These are phyloP conservation scores for Penicillium sp. DNA, from an alignment of 2,329 filamentous ascomycete genomes.

Conservation along the genomic window DNA sequence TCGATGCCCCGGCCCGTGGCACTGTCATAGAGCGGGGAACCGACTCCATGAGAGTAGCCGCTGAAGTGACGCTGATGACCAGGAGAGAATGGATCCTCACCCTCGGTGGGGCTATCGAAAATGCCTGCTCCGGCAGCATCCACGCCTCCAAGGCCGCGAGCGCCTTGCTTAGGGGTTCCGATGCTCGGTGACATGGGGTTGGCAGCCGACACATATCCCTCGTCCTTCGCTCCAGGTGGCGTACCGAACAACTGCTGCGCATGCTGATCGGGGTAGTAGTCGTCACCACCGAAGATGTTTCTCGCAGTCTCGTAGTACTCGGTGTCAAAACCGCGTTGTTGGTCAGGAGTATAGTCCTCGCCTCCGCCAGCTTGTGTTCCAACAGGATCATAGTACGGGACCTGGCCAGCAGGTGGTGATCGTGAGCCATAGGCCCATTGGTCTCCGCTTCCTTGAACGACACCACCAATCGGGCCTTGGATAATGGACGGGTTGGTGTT, in stretches of 20 bases:
- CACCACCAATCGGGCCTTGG: constrained; percentile 66
- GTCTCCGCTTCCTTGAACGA: constrained; percentile 48
- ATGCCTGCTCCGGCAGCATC: constrained; percentile 32
- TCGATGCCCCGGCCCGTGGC: constrained; percentile 85
- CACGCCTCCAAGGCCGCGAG: constrained; percentile 52
- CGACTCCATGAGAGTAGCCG: constrained; percentile 88
- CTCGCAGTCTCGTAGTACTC: constrained; percentile 60
- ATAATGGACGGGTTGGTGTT: constrained; percentile 83
- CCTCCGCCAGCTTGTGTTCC: constrained; percentile 57
- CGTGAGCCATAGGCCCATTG: constrained; percentile 59
- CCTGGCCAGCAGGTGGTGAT: constrained; percentile 45
- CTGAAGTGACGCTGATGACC: constrained; percentile 66
- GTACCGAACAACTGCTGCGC: constrained; percentile 45
- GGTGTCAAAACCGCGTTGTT: constrained; percentile 56
- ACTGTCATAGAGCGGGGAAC: constrained; percentile 84
- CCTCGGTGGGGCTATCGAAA: constrained; percentile 49
- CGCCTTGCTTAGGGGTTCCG: constrained; percentile 47
- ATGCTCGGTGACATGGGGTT: constrained; percentile 54
- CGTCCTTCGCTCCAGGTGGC: constrained; percentile 67
- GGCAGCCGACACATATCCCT: constrained; percentile 84
- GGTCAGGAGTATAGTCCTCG: constrained; percentile 54
- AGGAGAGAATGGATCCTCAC: constrained; percentile 65
- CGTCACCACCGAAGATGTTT: constrained; percentile 37
- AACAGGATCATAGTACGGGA: constrained; percentile 33
- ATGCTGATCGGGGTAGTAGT: constrained; percentile 41